phyloP scores from a whole-genome alignment of 2,329 filamentous ascomycete species.

The Aspergillus calidoustus region DNA sequence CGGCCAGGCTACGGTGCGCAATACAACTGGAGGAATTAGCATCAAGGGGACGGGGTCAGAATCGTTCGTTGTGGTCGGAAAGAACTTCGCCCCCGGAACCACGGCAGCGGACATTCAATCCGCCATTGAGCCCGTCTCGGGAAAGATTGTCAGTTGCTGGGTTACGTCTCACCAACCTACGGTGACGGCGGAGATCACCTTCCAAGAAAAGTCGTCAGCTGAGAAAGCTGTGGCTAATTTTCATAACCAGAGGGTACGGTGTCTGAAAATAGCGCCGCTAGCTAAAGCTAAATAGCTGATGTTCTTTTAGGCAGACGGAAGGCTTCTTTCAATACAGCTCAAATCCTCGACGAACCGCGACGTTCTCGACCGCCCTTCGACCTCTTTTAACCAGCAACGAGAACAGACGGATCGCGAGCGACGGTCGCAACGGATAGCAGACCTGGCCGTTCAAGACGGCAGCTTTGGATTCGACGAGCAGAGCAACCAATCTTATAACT shows the following conservation, averaged over 20 bases:
- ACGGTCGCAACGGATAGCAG: constrained; percentile 39
- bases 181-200: constrained; percentile 65
- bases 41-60: constrained; percentile 60
- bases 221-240: constrained; percentile 65
- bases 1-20: constrained; percentile 36
- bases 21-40: constrained; percentile 50
- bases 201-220: constrained; percentile 58
- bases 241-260: constrained; percentile 63
- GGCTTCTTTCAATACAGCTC: constrained; percentile 61
- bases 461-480: constrained; percentile 43
- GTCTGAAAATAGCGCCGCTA: neutral
- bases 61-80: constrained; percentile 62
- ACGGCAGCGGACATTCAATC: constrained; percentile 68
- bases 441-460: constrained; percentile 44
- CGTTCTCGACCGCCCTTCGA: constrained; percentile 23
- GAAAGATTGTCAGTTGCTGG: constrained; percentile 58
- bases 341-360: constrained; percentile 38
- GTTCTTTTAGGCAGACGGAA: constrained; percentile 60
- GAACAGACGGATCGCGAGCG: constrained; percentile 48
- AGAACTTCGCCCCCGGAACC: constrained; percentile 69
- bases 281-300: constrained; percentile 22
- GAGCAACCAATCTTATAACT: constrained; percentile 18
- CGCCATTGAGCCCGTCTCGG: constrained; percentile 59
- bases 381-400: constrained; percentile 41
- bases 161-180: constrained; percentile 58